These are phyloP conservation scores for Nigrospora oryzae DNA, from an alignment of 2,329 filamentous ascomycete genomes.

Conservation along the genomic window DNA sequence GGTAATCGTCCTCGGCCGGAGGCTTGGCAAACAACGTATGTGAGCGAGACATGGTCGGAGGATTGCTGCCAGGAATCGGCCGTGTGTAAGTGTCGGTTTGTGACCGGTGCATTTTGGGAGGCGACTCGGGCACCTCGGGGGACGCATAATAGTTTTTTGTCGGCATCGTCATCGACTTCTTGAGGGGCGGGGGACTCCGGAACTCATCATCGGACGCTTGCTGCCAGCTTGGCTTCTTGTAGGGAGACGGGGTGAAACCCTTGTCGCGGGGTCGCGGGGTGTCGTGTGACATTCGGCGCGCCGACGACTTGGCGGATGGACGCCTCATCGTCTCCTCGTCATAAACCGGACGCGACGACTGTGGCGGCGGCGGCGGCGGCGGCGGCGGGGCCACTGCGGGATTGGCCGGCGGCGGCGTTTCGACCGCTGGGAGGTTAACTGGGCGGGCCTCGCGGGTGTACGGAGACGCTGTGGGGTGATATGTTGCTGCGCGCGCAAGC, in stretches of 20 bases:
- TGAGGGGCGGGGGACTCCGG: neutral
- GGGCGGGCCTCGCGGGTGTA: neutral
- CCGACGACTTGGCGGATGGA: conserved; percentile 11
- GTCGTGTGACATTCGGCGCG: conserved; percentile 19
- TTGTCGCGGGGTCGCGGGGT: conserved; percentile 8
- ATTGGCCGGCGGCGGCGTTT: conserved; percentile 21
- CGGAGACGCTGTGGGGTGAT: conserved; percentile 1
- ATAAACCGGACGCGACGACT: neutral
- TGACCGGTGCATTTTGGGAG: conserved; percentile 1
- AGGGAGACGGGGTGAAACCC: conserved; percentile 9
- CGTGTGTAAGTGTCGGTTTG: conserved; percentile 4
- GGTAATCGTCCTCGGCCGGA: neutral
- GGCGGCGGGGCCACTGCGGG: conserved; percentile 11
- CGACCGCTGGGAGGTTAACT: conserved; percentile 10
- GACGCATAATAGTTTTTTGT: neutral
- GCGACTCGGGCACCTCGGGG: conserved; percentile 1
- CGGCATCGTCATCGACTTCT: conserved; percentile 4
- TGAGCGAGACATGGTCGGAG: conserved; percentile 1
- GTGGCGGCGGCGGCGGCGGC: conserved; percentile 10
- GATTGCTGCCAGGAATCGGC: neutral
- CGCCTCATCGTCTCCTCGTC: conserved; percentile 16
- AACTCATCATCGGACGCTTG: neutral
- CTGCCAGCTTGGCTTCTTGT: conserved; percentile 14
- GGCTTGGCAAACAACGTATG: neutral
- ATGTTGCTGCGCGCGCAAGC: conserved; percentile 14